Conservation (phyloP, 2,329 filamentous ascomycete species). For the Pyrenophora teres region DNA sequence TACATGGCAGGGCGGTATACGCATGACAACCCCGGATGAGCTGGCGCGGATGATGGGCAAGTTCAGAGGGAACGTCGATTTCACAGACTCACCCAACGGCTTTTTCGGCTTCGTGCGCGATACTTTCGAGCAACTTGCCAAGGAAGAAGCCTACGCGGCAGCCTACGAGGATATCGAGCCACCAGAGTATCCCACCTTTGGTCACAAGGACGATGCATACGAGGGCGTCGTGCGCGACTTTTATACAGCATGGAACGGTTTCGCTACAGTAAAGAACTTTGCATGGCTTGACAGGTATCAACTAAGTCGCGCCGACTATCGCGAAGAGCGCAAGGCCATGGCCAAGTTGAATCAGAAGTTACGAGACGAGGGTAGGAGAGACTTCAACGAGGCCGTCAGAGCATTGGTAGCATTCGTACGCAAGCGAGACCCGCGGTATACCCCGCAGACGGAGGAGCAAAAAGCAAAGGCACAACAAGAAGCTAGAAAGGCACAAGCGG, state of each 20-base stretch:
- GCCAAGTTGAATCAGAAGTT: conserved; percentile 92
- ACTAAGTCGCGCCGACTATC: conserved; percentile 83
- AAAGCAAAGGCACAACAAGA: conserved; percentile 78
- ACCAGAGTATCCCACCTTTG: conserved; percentile 80
- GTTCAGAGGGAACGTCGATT: conserved; percentile 78
- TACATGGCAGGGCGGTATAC: conserved; percentile 69
- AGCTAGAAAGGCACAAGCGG: conserved; percentile 81
- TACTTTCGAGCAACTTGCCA: conserved; percentile 77
- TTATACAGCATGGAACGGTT: conserved; percentile 79
- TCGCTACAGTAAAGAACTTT: conserved; percentile 83
- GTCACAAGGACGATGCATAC: conserved; percentile 73
- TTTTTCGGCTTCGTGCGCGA: conserved; percentile 83
- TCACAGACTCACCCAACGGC: conserved; percentile 76
- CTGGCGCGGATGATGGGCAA: conserved; percentile 77
- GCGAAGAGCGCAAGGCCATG: conserved; percentile 79
- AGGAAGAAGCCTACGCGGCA: conserved; percentile 77
- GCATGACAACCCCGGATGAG: conserved; percentile 79
- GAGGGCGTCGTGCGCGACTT: conserved; percentile 79
- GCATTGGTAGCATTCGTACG: conserved; percentile 85
- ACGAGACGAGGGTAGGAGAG: conserved; percentile 78
- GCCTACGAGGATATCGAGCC: conserved; percentile 67
- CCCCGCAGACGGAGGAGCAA: conserved; percentile 77
- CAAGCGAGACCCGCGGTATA: conserved; percentile 87
- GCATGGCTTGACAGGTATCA: conserved; percentile 87
- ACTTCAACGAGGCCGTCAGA: conserved; percentile 91